Evolutionary conservation across 768 basidiomycete genomes (phyloP).

Genomic region (Mycena floridula): DNA sequence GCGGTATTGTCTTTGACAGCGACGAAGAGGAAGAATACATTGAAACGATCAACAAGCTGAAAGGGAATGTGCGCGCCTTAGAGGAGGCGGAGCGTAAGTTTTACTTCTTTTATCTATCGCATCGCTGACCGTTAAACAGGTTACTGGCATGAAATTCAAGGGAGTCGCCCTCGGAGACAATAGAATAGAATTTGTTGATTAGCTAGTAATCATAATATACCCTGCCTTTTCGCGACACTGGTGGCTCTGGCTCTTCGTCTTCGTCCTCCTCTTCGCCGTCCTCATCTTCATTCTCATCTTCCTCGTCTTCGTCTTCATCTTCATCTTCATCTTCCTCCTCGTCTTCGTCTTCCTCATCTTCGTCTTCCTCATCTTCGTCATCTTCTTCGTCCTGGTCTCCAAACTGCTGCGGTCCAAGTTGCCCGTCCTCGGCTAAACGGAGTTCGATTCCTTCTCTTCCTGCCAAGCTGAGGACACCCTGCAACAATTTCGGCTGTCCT

Average conservation of each 20-base stretch:
- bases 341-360: no score
- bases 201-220: background rate
- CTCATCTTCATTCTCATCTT: no score
- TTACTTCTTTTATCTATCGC: constrained; percentile 1
- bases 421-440: no score
- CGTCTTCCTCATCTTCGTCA: no score
- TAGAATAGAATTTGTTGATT: constrained; percentile 5
- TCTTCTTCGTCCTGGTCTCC: constrained; percentile 6
- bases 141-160: constrained; percentile 67
- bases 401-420: constrained; percentile 17
- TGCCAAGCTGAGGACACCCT: constrained; percentile 86
- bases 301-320: no score
- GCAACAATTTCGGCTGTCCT: constrained; percentile 87
- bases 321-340: no score
- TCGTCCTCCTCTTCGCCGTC: constrained; percentile 3
- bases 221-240: background rate
- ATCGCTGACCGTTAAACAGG: constrained; percentile 33
- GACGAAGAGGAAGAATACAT: constrained; percentile 96
- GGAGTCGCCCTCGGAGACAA: constrained; percentile 24
- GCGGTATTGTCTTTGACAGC: constrained; percentile 95
- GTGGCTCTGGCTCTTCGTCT: constrained; percentile 3
- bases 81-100: constrained; percentile 83
- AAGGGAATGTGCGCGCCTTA: constrained; percentile 79
- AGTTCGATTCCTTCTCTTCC: constrained; percentile 66
- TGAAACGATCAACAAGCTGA: constrained; percentile 94